Evolutionary conservation across 1,139 yeast species (phyloP).

Genomic region (Yamadazyma triangularis): DNA sequence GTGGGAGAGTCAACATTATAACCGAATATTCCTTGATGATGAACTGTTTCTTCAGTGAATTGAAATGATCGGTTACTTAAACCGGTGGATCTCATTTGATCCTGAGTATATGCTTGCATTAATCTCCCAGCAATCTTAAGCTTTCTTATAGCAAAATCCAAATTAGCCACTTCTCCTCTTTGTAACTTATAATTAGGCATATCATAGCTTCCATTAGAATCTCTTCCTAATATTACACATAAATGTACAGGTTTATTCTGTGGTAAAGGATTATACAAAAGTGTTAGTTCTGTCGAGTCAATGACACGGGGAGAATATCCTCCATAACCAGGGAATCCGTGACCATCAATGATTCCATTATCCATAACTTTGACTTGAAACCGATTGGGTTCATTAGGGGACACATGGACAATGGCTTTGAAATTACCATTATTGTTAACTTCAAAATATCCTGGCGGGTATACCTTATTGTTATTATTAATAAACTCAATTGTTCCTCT

Average conservation of each 20-base stretch:
- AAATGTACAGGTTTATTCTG: slow-evolving; percentile 79
- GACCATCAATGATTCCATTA: slow-evolving; percentile 20
- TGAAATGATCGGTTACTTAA: slow-evolving; percentile 78
- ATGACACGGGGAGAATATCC: slow-evolving; percentile 15
- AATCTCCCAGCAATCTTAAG: slow-evolving; percentile 80
- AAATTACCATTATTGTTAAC: slow-evolving; percentile 59
- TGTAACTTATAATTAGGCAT: slow-evolving; percentile 55
- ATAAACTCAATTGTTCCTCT: slow-evolving; percentile 29
- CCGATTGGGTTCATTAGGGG: slow-evolving; percentile 53
- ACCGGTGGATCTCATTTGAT: slow-evolving; percentile 79
- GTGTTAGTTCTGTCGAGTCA: slow-evolving; percentile 22
- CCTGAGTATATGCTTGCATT: slow-evolving; percentile 92
- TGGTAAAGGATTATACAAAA: slow-evolving; percentile 55
- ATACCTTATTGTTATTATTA: slow-evolving; percentile 42
- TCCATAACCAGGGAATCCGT: slow-evolving; percentile 26
- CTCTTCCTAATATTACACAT: slow-evolving; percentile 72
- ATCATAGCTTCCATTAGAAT: slow-evolving; percentile 70
- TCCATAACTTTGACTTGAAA: slow-evolving; percentile 27
- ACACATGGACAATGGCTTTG: slow-evolving; percentile 69
- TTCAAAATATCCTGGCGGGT: slow-evolving; percentile 71
- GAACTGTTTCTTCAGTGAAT: slow-evolving; percentile 60
- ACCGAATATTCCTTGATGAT: slow-evolving; percentile 33
- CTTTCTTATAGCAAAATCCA: slow-evolving; percentile 72
- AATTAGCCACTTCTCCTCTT: slow-evolving; percentile 60
- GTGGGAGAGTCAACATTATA: slow-evolving; percentile 26